Conservation (phyloP, 805 yeast genomes). For the Cyberlindnera saturnus region DNA sequence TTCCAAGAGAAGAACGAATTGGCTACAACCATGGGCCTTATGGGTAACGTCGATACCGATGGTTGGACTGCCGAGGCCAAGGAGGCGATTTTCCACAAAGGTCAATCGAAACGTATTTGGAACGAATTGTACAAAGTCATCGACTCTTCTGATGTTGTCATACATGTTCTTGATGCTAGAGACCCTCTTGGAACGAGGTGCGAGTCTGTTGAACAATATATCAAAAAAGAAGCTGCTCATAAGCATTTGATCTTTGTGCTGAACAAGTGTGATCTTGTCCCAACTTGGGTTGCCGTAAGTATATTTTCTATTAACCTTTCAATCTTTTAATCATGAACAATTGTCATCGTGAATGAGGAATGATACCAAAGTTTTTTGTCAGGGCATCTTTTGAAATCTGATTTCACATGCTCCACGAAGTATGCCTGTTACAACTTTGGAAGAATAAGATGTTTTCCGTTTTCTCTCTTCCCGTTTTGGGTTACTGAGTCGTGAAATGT, state of each 20-base stretch:
- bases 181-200: slow-evolving; percentile 97
- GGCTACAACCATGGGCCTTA: slow-evolving; percentile 68
- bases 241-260: slow-evolving; percentile 91
- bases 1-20: slow-evolving; percentile 75
- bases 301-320: slow-evolving; percentile 19
- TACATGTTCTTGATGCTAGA: slow-evolving; percentile 95
- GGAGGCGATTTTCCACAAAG: slow-evolving; percentile 93
- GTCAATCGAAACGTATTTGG: slow-evolving; percentile 98
- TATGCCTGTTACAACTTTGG: slow-evolving; percentile 98
- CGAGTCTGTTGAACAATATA: slow-evolving; percentile 86
- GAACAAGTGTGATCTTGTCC: slow-evolving; percentile 97
- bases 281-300: slow-evolving; percentile 99
- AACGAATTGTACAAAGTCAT: slow-evolving; percentile 94
- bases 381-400: slow-evolving; percentile 46
- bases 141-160: slow-evolving; percentile 95
- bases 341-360: not conserved
- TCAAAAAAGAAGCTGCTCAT: slow-evolving; percentile 90
- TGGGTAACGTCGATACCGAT: slow-evolving; percentile 63
- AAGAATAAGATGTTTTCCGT: slow-evolving; percentile 63
- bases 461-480: slow-evolving; percentile 44
- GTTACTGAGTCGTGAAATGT: slow-evolving; percentile 22
- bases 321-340: slow-evolving; percentile 10
- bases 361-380: slow-evolving; percentile 79
- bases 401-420: slow-evolving; percentile 34
- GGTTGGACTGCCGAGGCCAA: slow-evolving; percentile 88